A percentile compares a stretch with the other conserved stretches of the same genome.
phyloP scores from a whole-genome alignment of 129 eudicot species.

The Tanacetum coccineum region DNA sequence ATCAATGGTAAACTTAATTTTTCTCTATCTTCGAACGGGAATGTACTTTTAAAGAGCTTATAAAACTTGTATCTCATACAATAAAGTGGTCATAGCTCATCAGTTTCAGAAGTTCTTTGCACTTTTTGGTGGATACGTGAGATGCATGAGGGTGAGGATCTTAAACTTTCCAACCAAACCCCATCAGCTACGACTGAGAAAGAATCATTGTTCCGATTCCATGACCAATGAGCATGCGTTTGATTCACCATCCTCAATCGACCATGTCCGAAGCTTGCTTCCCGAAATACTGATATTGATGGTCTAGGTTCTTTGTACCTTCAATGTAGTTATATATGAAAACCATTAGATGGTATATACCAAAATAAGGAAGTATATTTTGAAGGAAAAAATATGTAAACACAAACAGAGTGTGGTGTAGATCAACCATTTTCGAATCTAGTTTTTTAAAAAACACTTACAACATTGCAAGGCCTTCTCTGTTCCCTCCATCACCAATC shows the following conservation, averaged over 20 bases:
- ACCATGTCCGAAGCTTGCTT: slow-evolving; percentile 91
- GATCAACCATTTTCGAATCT: not conserved
- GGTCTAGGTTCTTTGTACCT: slow-evolving; percentile 63
- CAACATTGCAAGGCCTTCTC: slow-evolving; percentile 81
- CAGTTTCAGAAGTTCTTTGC: slow-evolving; percentile 22
- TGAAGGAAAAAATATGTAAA: not conserved
- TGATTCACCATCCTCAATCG: slow-evolving; percentile 49
- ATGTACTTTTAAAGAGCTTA: not conserved
- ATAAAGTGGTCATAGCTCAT: slow-evolving; percentile 41
- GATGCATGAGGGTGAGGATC: slow-evolving; percentile 35
- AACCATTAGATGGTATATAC: not conserved
- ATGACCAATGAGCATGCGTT: slow-evolving; percentile 81
- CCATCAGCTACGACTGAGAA: slow-evolving; percentile 39
- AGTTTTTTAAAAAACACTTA: slow-evolving; percentile 31
- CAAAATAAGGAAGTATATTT: not conserved
- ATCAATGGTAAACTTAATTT: not conserved
- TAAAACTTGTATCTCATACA: not conserved
- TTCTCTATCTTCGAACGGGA: not conserved
- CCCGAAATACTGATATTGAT: slow-evolving; percentile 47
- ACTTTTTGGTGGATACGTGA: slow-evolving; percentile 2
- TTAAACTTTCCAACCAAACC: slow-evolving; percentile 55
- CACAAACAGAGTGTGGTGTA: not conserved
- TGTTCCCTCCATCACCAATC: slow-evolving; percentile 83
- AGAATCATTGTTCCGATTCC: slow-evolving; percentile 76
- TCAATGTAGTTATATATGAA: not conserved